Evolutionary conservation across 2,329 filamentous ascomycete species (phyloP), one percentile per base, ranked within the genome.

Genomic region (Paracorniculantispora psalliotae): DNA sequence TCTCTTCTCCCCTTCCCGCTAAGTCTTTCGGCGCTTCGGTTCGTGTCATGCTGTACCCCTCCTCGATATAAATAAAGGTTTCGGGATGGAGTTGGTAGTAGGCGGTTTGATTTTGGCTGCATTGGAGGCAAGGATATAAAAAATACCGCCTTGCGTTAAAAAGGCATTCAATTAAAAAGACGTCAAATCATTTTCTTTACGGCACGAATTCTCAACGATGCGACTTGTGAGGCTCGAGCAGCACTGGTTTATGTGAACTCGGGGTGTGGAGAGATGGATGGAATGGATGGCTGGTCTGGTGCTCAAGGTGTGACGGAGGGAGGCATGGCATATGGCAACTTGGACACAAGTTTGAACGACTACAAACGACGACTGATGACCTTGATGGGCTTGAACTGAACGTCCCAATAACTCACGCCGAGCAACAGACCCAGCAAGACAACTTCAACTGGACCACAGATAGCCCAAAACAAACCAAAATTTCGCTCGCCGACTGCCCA

Each of bases 41-140:
- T 82, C 89, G 92, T 81, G 86, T 96, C 81, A 96, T 96, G 92
- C 85, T 96, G 80, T 96, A 96, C 86, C 92, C 92, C 79, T 96
- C 91, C 75, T 92, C 91, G 83, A 94, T 97, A 89, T 96, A 93
- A 89, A 80, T 72, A 74, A 73, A 73, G 73, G 72, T 67, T 73
- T 76, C 69, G 74, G 77, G 76, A 76, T 75, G 80, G 81, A 83
- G 81, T 84, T 84, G 81, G 81, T 81, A 78, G 77, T 82, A 47
- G 79, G 79, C 78, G 81, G 80, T 83, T 84, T 76, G 81, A 79
- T 80, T 79, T 79, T 82, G 77, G 78, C 77, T 79, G 77, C 78
- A 79, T 82, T 77, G 75, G 76, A 80, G 79, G 81, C 80, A 81
- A 79, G 77, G 78, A 79, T 77, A 76, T 76, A 78, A 68, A 69